phyloP scores from a whole-genome alignment of 257 asterid genomes.

The Primulina tabacum region DNA sequence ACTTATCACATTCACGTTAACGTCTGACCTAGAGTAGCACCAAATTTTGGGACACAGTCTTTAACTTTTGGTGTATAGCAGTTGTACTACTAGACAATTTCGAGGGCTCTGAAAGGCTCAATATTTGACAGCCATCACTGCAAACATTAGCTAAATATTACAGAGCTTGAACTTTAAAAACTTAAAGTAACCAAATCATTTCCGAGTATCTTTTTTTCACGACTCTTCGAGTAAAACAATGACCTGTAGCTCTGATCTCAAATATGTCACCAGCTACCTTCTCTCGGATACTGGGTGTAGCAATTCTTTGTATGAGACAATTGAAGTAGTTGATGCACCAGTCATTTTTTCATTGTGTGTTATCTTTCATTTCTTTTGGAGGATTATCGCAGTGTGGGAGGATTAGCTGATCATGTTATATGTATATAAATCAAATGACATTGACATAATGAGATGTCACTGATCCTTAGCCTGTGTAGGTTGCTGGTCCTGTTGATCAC shows the following conservation, averaged over 20 bases:
- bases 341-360: neutral
- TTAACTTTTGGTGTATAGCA: neutral
- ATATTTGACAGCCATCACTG: no score
- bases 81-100: no score
- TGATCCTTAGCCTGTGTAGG: conserved; percentile 72
- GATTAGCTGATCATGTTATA: neutral
- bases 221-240: neutral
- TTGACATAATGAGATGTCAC: neutral
- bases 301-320: neutral
- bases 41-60: no score
- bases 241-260: neutral
- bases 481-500: conserved; percentile 69
- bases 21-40: no score
- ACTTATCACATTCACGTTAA: no score
- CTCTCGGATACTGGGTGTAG: neutral
- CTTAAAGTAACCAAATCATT: no score
- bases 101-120: no score
- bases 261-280: neutral
- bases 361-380: neutral
- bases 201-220: neutral
- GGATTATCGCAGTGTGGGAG: neutral
- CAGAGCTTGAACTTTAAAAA: no score
- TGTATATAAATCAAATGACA: conserved; percentile 6
- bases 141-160: no score
- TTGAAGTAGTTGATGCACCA: conserved; percentile 9